phyloP scores from a whole-genome alignment of 1,139 yeast species.

The Tardiomyces depauwii region DNA sequence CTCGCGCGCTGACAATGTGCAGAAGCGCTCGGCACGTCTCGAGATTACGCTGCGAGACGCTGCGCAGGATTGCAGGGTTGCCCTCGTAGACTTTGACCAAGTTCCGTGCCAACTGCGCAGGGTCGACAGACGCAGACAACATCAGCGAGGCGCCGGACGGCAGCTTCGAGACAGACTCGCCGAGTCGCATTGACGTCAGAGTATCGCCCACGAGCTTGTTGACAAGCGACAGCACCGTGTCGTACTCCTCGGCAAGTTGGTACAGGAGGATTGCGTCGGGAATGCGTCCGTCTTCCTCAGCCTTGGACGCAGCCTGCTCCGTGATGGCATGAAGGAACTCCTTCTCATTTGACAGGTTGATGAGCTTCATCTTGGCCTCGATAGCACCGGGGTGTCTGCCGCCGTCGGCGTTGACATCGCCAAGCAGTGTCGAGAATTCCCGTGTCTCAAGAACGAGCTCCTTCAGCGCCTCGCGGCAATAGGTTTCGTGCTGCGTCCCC shows the following conservation, averaged over 20 bases:
- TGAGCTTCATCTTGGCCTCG: conserved; percentile 63
- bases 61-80: conserved; percentile 23
- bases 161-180: conserved; percentile 37
- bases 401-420: conserved; percentile 61
- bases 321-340: conserved; percentile 58
- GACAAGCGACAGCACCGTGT: conserved; percentile 67
- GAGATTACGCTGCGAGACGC: conserved; percentile 22
- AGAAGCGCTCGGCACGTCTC: conserved; percentile 58
- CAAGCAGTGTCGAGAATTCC: conserved; percentile 70
- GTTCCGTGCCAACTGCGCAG: conserved; percentile 30
- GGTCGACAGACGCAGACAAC: conserved; percentile 26
- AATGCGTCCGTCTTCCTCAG: conserved; percentile 86
- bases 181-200: conserved; percentile 62
- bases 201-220: conserved; percentile 74
- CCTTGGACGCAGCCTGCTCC: conserved; percentile 74
- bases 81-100: conserved; percentile 26
- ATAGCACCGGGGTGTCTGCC: conserved; percentile 73
- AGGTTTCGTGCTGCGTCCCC: conserved; percentile 25
- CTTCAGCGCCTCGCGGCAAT: conserved; percentile 71
- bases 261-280: conserved; percentile 79
- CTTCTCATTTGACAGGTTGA: conserved; percentile 44
- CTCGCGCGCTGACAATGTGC: conserved; percentile 58
- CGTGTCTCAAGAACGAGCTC: conserved; percentile 80
- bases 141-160: conserved; percentile 17
- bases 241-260: conserved; percentile 82